phyloP scores from a whole-genome alignment of 2,329 filamentous ascomycete species.

The Calonectria pteridis region DNA sequence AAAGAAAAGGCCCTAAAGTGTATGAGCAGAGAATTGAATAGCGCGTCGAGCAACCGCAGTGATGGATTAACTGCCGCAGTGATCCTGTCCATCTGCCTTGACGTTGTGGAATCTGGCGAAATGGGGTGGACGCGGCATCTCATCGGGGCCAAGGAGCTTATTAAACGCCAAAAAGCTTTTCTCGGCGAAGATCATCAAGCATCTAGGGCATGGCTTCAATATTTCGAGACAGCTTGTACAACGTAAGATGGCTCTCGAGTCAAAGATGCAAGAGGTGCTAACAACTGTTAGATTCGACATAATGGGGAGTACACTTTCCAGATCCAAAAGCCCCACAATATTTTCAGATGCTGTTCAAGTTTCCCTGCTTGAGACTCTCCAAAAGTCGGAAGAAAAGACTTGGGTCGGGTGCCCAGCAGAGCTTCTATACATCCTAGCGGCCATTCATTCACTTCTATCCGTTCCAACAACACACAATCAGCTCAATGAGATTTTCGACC shows the following conservation, averaged over 20 bases:
- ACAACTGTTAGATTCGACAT: slow-evolving; percentile 18
- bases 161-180: slow-evolving; percentile 13
- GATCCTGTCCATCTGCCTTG: slow-evolving; percentile 23
- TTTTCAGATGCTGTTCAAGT: background rate
- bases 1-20: slow-evolving; percentile 22
- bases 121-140: slow-evolving; percentile 25
- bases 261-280: background rate
- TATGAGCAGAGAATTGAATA: slow-evolving; percentile 10
- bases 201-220: slow-evolving; percentile 10
- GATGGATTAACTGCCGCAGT: slow-evolving; percentile 23
- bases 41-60: background rate
- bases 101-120: slow-evolving; percentile 25
- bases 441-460: slow-evolving; percentile 9
- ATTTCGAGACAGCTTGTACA: slow-evolving; percentile 30
- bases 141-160: slow-evolving; percentile 17
- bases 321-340: background rate
- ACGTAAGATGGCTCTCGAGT: background rate
- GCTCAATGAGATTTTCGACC: background rate
- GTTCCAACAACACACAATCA: background rate
- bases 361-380: slow-evolving; percentile 10
- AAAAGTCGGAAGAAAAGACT: slow-evolving; percentile 28
- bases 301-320: slow-evolving; percentile 22
- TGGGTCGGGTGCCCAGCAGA: slow-evolving; percentile 29
- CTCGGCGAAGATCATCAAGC: background rate
- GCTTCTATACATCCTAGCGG: slow-evolving; percentile 10